These are phyloP conservation scores for Trichoderma sp. DNA, from an alignment of 2,329 filamentous ascomycete genomes.

Conservation along the genomic window DNA sequence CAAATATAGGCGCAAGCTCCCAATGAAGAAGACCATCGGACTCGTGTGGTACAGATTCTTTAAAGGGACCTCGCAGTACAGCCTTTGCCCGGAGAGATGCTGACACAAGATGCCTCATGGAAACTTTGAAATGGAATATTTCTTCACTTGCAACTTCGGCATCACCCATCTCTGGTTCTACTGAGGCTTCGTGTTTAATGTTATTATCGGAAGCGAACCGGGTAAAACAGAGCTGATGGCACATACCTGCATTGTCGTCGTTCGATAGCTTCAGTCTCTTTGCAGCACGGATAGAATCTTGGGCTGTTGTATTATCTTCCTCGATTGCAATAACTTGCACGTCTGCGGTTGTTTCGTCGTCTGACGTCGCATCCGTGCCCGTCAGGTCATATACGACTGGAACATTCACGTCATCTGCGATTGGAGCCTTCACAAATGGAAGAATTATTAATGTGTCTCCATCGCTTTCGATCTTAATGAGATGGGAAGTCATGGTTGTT, in stretches of 20 bases:
- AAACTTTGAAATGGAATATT: conserved; percentile 11
- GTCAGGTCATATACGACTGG: too few relatives aligned
- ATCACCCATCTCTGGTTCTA: neutral
- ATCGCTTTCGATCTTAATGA: neutral
- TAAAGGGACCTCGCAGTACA: neutral
- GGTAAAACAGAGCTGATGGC: neutral
- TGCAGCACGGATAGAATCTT: neutral
- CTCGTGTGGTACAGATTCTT: neutral
- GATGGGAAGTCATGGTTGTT: neutral
- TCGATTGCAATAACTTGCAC: neutral
- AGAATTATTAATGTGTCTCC: conserved; percentile 10
- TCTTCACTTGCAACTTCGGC: neutral
- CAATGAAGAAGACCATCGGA: conserved; percentile 20
- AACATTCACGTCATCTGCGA: neutral
- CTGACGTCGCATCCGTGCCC: neutral
- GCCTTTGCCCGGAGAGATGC: conserved; percentile 7
- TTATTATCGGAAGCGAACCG: neutral
- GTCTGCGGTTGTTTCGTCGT: neutral
- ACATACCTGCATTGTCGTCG: neutral
- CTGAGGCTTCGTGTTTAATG: neutral
- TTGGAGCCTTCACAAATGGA: neutral
- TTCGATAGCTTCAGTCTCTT: neutral
- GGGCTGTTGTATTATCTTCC: neutral
- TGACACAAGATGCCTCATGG: conserved; percentile 8
- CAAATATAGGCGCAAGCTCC: conserved; percentile 22